Conservation (phyloP, 140 eudicot genomes). For the Senecio squalidus region DNA sequence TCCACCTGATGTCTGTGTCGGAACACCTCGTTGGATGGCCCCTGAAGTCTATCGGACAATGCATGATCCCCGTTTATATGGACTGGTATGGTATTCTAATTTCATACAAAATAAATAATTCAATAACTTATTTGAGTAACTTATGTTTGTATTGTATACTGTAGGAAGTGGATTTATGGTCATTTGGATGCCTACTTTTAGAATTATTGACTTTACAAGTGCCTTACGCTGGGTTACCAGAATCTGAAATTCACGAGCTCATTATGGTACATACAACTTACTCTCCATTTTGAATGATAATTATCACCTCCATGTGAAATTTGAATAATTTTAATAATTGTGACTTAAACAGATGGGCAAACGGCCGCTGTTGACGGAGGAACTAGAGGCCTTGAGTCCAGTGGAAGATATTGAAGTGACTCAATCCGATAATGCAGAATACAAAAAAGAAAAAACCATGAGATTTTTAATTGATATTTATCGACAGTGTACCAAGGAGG, state of each 20-base stretch:
- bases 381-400: slow-evolving; percentile 45
- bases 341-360: slow-evolving; percentile 71
- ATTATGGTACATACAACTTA: slow-evolving; percentile 48
- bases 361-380: slow-evolving; percentile 70
- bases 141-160: neutral
- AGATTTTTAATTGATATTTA: slow-evolving; percentile 54
- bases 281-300: too few species aligned
- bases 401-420: slow-evolving; percentile 31
- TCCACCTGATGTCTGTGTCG: slow-evolving; percentile 87
- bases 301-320: neutral
- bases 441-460: slow-evolving; percentile 34
- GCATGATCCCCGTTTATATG: slow-evolving; percentile 49
- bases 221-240: slow-evolving; percentile 68
- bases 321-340: too few species aligned
- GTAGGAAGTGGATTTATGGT: slow-evolving; percentile 96
- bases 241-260: slow-evolving; percentile 53
- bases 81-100: slow-evolving; percentile 52
- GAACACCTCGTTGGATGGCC: slow-evolving; percentile 99
- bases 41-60: slow-evolving; percentile 82
- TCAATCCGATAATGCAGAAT: slow-evolving; percentile 26
- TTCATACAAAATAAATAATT: neutral
- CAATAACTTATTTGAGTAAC: too few species aligned
- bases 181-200: slow-evolving; percentile 83
- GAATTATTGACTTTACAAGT: slow-evolving; percentile 78
- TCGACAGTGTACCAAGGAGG: slow-evolving; percentile 61